phyloP scores from a whole-genome alignment of 768 basidiomycete species.

The Suillus subalutaceus region DNA sequence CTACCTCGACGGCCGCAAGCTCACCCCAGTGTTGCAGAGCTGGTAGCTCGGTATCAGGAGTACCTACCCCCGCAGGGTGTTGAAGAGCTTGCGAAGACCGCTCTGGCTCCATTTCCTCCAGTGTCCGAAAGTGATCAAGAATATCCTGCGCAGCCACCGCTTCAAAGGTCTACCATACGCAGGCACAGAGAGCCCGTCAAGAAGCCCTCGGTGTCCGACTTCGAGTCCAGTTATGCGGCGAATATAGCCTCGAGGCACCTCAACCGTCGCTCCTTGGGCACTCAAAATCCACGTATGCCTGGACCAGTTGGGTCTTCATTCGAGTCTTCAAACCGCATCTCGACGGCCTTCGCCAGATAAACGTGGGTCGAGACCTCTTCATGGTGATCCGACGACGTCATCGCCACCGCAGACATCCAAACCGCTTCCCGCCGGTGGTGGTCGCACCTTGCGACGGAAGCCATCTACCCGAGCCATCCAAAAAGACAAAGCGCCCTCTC shows the following conservation, averaged over 20 bases:
- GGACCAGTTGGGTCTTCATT: slow-evolving; percentile 49
- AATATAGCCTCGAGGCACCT: slow-evolving; percentile 83
- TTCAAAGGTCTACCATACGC: slow-evolving; percentile 42
- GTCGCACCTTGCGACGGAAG: slow-evolving; percentile 43
- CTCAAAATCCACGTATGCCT: slow-evolving; percentile 45
- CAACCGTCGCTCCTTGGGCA: slow-evolving; percentile 45
- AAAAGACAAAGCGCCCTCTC: slow-evolving; percentile 44
- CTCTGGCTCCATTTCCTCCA: slow-evolving; percentile 57
- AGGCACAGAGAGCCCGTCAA: slow-evolving; percentile 49
- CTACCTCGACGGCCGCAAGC: slow-evolving; percentile 61
- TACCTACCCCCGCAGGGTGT: slow-evolving; percentile 73
- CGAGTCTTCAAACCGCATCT: slow-evolving; percentile 64
- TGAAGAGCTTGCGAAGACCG: slow-evolving; percentile 71
- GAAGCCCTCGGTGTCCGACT: slow-evolving; percentile 77
- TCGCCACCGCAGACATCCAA: slow-evolving; percentile 29
- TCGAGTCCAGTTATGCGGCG: slow-evolving; percentile 91
- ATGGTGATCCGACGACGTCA: slow-evolving; percentile 37
- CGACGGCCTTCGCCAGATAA: slow-evolving; percentile 79
- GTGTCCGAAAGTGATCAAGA: slow-evolving; percentile 88
- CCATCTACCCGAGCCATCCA: slow-evolving; percentile 32
- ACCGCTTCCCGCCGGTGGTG: slow-evolving; percentile 27
- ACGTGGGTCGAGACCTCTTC: slow-evolving; percentile 38
- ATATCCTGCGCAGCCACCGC: slow-evolving; percentile 37
- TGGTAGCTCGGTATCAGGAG: slow-evolving; percentile 82
- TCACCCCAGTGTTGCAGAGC: slow-evolving; percentile 77